Base-by-base conservation (phyloP, 2,329 filamentous ascomycete genomes). In the Arthrobotrys megalospora region DNA sequence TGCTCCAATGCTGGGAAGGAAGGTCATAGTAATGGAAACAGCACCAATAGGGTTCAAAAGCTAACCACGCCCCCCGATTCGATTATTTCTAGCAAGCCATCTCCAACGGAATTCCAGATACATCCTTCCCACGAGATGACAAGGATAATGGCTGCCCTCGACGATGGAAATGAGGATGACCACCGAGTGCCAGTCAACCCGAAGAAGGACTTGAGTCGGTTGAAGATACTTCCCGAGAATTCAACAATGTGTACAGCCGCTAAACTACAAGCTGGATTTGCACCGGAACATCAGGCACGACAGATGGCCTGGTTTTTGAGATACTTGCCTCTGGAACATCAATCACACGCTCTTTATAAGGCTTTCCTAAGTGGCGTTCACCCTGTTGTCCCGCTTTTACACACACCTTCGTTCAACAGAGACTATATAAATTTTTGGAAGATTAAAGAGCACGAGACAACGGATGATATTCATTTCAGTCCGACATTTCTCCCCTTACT, bases 311-410 rank as follows among this genome's bases (percentile, higher is more conserved):
- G 67, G 67, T 78, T 78, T 43, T 50, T 78, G 12, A 78, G 69
- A 55, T 78, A 78, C 16, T 43, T 78, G 19, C 75, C 75, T n/a
- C 21, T 78, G 4, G 75, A 70, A 24, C 21, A 70, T 5, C 67
- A 80, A 21, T 80, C 76, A 0, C 77, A 82, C 24, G 62, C 62
- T 43, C 80, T 82, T 41, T 82, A 81, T 63, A 77, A 79, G 19
- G 77, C 80, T 16, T 82, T 82, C 60, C 64, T 82, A 28, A 70
- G 76, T 43, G 81, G 81, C 10, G 80, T 82, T 4, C 80, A 82
- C 48, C 81, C 81, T 5, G 78, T 82, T 11, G 75, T 82, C 60
- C 81, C 81, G 10, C 76, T 82, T 32, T 62, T 82, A 5, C 81
- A 82, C 53, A 71, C 76, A 14, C 81, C 81, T 8, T 80, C 81